Conservation (phyloP, 2,329 filamentous ascomycete species). For the Trichoderma pleuroti region DNA sequence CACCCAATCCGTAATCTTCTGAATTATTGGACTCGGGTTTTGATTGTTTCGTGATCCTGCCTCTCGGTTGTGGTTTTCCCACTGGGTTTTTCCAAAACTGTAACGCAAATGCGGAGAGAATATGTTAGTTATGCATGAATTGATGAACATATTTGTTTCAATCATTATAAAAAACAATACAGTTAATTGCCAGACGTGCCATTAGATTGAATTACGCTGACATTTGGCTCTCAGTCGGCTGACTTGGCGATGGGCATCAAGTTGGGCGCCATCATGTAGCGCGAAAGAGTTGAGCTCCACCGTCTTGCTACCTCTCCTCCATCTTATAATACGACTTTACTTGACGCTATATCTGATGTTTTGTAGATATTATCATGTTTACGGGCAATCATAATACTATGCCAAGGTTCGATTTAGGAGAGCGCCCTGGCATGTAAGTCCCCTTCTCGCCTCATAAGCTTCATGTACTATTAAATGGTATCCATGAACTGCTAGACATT, state of each 20-base stretch:
- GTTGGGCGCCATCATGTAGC: neutral
- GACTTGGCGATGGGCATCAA: neutral
- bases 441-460: neutral
- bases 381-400: neutral
- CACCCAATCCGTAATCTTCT: neutral
- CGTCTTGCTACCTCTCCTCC: neutral
- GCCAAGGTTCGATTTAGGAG: neutral
- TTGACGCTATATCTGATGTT: neutral
- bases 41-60: neutral
- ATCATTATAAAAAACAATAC: neutral
- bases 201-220: neutral
- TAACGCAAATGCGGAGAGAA: neutral
- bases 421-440: neutral
- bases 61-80: slow-evolving; percentile 6
- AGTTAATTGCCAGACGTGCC: neutral
- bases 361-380: neutral
- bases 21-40: neutral
- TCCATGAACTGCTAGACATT: neutral
- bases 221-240: neutral
- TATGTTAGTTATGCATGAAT: neutral
- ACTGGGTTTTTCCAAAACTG: slow-evolving; percentile 1
- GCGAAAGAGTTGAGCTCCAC: neutral
- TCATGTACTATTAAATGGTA: neutral
- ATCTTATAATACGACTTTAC: neutral
- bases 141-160: neutral